Percentiles rank a stretch among this genome's conserved stretches.
These are phyloP conservation scores for Aspergillus cejpii DNA, from an alignment of 2,329 filamentous ascomycete genomes.

Conservation along the genomic window DNA sequence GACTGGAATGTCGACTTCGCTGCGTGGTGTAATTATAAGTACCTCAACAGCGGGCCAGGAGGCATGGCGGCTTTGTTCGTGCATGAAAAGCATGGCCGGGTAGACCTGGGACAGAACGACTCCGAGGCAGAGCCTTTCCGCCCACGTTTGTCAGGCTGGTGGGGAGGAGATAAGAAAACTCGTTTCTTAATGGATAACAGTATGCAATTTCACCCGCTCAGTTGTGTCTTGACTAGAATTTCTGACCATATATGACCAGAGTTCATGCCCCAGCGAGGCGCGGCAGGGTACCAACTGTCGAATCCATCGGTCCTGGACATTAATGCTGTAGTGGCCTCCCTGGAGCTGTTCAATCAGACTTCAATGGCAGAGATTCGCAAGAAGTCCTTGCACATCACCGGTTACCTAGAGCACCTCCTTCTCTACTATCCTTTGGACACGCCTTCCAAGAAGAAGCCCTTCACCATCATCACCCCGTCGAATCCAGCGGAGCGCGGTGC, in stretches of 20 bases:
- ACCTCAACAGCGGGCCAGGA: conserved; percentile 79
- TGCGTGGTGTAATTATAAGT: conserved; percentile 92
- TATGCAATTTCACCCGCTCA: conserved; percentile 11
- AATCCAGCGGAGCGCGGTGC: conserved; percentile 64
- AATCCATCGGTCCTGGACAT: conserved; percentile 77
- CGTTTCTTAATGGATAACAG: conserved; percentile 78
- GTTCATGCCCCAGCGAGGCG: conserved; percentile 71
- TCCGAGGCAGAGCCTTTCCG: conserved; percentile 48
- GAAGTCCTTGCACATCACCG: conserved; percentile 67
- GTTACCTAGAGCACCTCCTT: conserved; percentile 67
- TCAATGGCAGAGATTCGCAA: conserved; percentile 61
- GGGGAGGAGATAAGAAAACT: conserved; percentile 69
- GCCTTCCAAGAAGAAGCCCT: conserved; percentile 37
- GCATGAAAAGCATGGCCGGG: conserved; percentile 62
- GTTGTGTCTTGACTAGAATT: not conserved
- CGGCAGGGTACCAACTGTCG: conserved; percentile 74
- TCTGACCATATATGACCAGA: conserved; percentile 25
- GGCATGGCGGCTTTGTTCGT: conserved; percentile 75
- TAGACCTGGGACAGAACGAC: conserved; percentile 31
- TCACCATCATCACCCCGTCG: conserved; percentile 62
- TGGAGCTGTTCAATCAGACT: conserved; percentile 68
- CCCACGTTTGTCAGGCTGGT: conserved; percentile 74
- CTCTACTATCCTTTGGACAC: conserved; percentile 30
- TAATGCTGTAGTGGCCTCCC: conserved; percentile 63
- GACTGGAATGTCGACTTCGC: conserved; percentile 91